phyloP scores from a whole-genome alignment of 345 rosid species.

The Boechera retrofracta region DNA sequence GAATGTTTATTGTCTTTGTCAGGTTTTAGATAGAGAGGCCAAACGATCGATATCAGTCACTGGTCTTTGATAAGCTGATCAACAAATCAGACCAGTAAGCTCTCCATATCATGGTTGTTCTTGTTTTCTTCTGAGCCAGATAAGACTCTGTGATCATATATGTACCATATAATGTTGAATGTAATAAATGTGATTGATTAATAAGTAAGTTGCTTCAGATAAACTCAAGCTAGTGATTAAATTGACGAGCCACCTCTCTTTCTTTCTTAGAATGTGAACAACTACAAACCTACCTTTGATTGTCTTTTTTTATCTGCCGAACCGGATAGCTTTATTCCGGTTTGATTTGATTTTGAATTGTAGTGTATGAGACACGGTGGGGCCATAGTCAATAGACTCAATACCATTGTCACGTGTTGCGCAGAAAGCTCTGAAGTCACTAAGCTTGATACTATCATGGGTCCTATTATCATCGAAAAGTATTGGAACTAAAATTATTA shows the following conservation, averaged over 20 bases:
- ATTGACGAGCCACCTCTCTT: constrained; percentile 38
- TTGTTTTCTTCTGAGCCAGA: constrained; percentile 21
- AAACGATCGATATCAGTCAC: constrained; percentile 17
- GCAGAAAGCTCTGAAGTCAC: constrained; percentile 27
- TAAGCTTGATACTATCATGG: neutral
- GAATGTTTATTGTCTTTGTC: neutral
- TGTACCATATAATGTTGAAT: neutral
- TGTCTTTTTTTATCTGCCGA: constrained; percentile 34
- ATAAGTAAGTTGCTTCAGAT: constrained; percentile 33
- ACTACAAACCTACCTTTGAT: constrained; percentile 36
- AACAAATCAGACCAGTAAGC: constrained; percentile 27
- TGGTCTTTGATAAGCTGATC: constrained; percentile 29
- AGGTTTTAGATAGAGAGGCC: constrained; percentile 14
- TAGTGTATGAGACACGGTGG: constrained; percentile 21
- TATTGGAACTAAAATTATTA: neutral
- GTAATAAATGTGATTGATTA: constrained; percentile 25
- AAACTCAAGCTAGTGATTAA: constrained; percentile 41
- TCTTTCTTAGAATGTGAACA: constrained; percentile 23
- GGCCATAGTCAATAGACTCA: constrained; percentile 13
- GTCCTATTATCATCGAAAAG: neutral
- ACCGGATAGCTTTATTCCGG: constrained; percentile 25
- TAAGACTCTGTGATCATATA: neutral
- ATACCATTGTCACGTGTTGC: constrained; percentile 2
- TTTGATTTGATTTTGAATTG: neutral
- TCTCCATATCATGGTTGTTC: constrained; percentile 21